A percentile compares a stretch with the other conserved stretches of the same genome.
Conservation (phyloP, 139 green algal genomes). For the Bryopsis sp. region DNA sequence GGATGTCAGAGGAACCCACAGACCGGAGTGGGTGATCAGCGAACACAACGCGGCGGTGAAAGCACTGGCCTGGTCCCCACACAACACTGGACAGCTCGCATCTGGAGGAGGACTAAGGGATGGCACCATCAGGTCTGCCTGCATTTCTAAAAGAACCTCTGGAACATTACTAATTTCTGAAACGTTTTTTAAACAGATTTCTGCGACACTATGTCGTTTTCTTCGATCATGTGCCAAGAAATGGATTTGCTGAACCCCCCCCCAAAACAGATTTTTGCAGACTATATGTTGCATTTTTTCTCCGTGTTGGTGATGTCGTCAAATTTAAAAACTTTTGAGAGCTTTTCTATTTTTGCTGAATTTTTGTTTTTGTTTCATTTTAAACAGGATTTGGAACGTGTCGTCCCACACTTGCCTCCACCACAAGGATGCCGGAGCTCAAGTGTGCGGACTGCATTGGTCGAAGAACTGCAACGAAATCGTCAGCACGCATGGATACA, state of each 20-base stretch:
- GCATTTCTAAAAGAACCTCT: background rate
- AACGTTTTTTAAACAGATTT: too few species aligned
- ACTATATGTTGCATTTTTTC: too few species aligned
- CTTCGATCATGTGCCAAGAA: too few species aligned
- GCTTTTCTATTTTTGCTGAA: too few species aligned
- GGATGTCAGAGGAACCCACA: background rate
- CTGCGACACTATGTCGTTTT: too few species aligned
- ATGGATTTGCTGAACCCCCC: too few species aligned
- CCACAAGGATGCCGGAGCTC: slow-evolving; percentile 63
- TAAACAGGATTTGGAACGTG: slow-evolving; percentile 73
- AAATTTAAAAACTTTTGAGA: too few species aligned
- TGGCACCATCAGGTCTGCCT: slow-evolving; percentile 61
- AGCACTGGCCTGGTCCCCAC: slow-evolving; percentile 83
- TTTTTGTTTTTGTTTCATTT: background rate
- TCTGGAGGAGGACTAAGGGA: slow-evolving; percentile 78
- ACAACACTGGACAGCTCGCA: slow-evolving; percentile 80
- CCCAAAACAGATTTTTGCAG: too few species aligned
- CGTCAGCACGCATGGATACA: slow-evolving; percentile 85
- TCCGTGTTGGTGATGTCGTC: too few species aligned
- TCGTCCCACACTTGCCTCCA: slow-evolving; percentile 46
- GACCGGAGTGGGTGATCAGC: slow-evolving; percentile 6
- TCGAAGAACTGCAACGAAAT: slow-evolving; percentile 87
- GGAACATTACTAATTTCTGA: too few species aligned
- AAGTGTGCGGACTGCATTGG: slow-evolving; percentile 79
- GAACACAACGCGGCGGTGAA: slow-evolving; percentile 64